Base-by-base conservation (phyloP, 2,329 filamentous ascomycete species). In the Aureobasidium sp. region DNA sequence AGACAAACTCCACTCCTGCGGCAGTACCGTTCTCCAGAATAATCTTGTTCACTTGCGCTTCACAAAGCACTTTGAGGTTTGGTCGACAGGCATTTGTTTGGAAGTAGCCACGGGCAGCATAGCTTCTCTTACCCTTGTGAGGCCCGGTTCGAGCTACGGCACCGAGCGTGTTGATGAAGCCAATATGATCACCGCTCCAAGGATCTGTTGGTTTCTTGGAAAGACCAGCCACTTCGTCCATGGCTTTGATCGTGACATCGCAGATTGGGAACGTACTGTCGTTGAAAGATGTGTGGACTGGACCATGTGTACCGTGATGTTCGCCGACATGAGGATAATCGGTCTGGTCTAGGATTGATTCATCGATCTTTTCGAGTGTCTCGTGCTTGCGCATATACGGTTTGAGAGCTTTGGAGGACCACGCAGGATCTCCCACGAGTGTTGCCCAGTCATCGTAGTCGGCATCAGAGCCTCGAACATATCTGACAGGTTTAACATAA, bases 391-490 rank as follows among this genome's bases (percentile, higher is more conserved):
- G 67, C 67, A 74, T 70, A 68, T 78, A 83, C 1, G 77, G 77
- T 17, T 78, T 70, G 33, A 82, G 72, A 11, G 73, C 73, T 4
- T 78, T 68, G 61, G 78, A 80, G 63, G 73, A 75, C 73, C 80
- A 84, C 2, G 71, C 68, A 1, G 73, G 52, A 59, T 82, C 78
- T 2, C 70, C 72, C 0, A 75, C 70, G 2, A 72, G 66, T 35
- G 71, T 66, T 1, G 73, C 77, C 80, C 79, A 82, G 48, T 74
- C 70, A 24, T 81, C 73, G 64, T 77, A 82, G 64, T 81, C 79
- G 6, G 69, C 66, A 2, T 70, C 68, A 35, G 74, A 72, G 1
- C 78, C 79, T 33, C 79, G 77, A 27, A 75, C 75, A 72, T 78
- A 79, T 5, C 69, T 57, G 31, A 54, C 0, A 11, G 8, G 1